phyloP scores from a whole-genome alignment of 176 grass and related monocot species.

The Echinochloa phyllopogon region DNA sequence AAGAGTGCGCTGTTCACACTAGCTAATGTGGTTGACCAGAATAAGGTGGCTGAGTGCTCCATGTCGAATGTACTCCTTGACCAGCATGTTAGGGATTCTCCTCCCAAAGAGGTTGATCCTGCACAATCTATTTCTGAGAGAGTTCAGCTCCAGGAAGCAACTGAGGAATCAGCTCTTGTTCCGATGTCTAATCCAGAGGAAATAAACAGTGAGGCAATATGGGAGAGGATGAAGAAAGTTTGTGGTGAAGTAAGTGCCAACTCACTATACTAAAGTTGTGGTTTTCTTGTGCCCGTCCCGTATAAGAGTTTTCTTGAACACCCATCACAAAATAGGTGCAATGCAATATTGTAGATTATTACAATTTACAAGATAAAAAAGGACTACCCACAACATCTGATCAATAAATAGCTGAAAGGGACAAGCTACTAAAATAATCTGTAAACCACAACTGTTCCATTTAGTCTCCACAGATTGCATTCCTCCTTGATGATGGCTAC shows the following conservation, averaged over 20 bases:
- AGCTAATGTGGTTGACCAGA: neutral
- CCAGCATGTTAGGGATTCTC: neutral
- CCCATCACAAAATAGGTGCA: neutral
- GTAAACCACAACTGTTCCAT: neutral
- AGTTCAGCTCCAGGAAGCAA: neutral
- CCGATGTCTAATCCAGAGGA: neutral
- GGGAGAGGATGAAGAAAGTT: neutral
- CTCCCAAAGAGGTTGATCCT: neutral
- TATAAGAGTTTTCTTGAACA: conserved; percentile 2
- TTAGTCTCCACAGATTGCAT: neutral
- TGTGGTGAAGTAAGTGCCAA: neutral
- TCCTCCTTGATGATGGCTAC: neutral
- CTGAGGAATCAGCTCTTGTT: neutral
- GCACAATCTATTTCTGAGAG: neutral
- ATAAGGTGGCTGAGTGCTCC: neutral
- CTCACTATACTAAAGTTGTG: neutral
- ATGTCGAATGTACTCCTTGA: neutral
- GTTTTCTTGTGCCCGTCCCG: neutral
- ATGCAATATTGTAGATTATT: neutral
- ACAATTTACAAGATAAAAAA: neutral
- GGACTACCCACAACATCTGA: neutral
- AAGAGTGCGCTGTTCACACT: neutral
- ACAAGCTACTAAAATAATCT: neutral
- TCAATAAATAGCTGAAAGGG: neutral
- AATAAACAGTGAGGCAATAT: neutral